Base-by-base conservation (phyloP, 805 yeast species). In the Scheffersomyces spartinae region DNA sequence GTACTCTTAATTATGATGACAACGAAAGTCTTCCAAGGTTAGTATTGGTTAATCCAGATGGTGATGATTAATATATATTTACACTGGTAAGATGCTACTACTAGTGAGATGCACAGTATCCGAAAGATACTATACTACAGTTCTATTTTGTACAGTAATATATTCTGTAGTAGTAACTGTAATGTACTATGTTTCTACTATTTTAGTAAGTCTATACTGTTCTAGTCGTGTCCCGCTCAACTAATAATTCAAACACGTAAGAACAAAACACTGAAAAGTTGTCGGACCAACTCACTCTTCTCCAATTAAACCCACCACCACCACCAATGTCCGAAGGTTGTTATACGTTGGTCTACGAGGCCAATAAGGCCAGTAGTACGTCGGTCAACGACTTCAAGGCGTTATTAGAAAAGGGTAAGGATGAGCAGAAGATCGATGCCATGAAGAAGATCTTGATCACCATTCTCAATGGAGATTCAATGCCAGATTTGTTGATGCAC, bases 401-500 rank as follows among this genome's bases (percentile, higher is more conserved):
- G 27, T 63, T 75, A 38, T 65, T 91, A 39, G 97, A 91, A 58
- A 83, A 81, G 52, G 91, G 94, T 28, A 71, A 72, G 35, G 98
- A 88, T 50, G 94, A 78, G 18, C 74, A 71, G 39, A 86, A 88
- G 56, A 72, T 88, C 38, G 80, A 73, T 26, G 77, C 95, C 33
- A 91, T 91, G 98, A 80, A 80, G 45, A 71, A 72, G 42, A 80
- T 91, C 38, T 67, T 91, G 38, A 72, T 81, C 31, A 68, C 83
- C 26, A 85, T 93, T 74, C 68, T 91, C 36, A 88, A 83, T 47
- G 95, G 96, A 17, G 94, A 88, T 43, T 74, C 93, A 31, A 64
- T 88, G 74, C 93, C 95, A 10, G 91, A 81, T 31, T 62, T 91
- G 38, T 69, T 91, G 55, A 91, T 91, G 98, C 95, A 86, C 49